Conservation (phyloP, 2,329 filamentous ascomycete species). For the Talaromyces islandicus region DNA sequence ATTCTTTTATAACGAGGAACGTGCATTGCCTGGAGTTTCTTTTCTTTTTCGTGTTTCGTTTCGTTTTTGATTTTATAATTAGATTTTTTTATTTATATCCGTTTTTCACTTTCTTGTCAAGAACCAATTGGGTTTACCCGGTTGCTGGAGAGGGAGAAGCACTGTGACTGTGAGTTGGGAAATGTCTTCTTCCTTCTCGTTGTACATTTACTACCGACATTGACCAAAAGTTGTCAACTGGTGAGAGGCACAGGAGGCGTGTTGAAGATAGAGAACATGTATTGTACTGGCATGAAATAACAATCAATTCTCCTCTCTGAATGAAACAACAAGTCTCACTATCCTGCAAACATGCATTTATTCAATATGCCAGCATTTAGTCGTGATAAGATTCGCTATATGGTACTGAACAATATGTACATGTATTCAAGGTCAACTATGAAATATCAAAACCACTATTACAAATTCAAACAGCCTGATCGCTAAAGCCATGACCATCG, state of each 20-base stretch:
- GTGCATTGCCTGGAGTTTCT: conserved; percentile 3
- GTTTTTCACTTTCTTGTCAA: neutral
- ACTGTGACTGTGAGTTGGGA: neutral
- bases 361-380: neutral
- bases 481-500: no score
- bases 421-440: no score
- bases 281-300: neutral
- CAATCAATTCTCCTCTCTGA: neutral
- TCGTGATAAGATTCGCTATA: neutral
- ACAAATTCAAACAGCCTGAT: no score
- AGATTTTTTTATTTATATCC: neutral
- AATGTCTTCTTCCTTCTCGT: neutral
- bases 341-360: neutral
- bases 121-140: neutral
- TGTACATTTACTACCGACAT: neutral
- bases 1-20: conserved; percentile 1
- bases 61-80: neutral
- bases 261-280: neutral
- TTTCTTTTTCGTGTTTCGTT: neutral
- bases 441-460: no score
- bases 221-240: neutral
- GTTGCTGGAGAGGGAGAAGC: neutral
- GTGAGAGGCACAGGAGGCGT: neutral
- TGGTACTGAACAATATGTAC: no score
- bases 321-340: neutral